These are phyloP conservation scores for Forsythia suspensa DNA, from an alignment of 257 asterid genomes.

Conservation along the genomic window DNA sequence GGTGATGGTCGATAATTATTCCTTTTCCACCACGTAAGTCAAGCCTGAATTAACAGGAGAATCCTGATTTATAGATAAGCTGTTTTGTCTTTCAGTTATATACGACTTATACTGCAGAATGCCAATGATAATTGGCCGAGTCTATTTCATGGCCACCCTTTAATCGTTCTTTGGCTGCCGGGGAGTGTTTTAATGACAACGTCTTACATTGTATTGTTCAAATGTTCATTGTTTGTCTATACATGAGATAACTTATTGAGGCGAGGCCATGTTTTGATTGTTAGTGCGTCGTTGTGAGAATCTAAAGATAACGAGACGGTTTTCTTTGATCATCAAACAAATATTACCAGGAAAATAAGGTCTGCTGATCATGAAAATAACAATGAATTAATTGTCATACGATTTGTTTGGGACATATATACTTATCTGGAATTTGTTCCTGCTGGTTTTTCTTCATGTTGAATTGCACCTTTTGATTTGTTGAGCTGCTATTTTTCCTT, in stretches of 20 bases:
- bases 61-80: not conserved
- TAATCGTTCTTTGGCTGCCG: not conserved
- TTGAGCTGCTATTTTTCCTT: not conserved
- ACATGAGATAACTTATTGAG: not conserved
- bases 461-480: not conserved
- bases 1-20: not conserved
- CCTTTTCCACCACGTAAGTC: not conserved
- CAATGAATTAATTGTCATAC: not conserved
- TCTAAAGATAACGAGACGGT: not conserved
- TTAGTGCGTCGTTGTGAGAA: not conserved
- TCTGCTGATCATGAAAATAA: not conserved
- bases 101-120: not conserved
- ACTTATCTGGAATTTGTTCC: not conserved
- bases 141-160: not conserved
- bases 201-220: not conserved
- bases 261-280: not conserved
- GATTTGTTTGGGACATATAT: not conserved
- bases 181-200: too few species aligned
- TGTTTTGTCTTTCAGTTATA: not conserved
- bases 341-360: not conserved
- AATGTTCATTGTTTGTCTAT: not conserved
- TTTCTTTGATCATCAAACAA: not conserved
- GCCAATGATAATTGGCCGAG: not conserved
- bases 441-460: not conserved
- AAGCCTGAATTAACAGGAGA: not conserved